A percentile compares a stretch with the other conserved stretches of the same genome.
These are phyloP conservation scores for Biscogniauxia marginata DNA, from an alignment of 2,329 filamentous ascomycete genomes.

Conservation along the genomic window DNA sequence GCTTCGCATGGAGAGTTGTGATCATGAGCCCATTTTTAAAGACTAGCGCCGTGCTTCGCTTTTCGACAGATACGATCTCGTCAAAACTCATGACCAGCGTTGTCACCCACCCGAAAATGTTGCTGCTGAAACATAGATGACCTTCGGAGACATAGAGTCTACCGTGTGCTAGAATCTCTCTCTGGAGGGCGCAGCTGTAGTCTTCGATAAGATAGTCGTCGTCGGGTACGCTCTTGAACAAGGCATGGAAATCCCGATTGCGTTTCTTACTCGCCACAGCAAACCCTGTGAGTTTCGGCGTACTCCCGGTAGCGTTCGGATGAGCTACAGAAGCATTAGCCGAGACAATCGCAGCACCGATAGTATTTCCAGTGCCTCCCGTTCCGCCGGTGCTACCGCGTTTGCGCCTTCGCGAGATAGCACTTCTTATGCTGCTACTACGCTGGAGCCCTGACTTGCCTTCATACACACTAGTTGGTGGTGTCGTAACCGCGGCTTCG, in stretches of 20 bases:
- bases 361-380: constrained; percentile 60
- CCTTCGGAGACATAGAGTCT: constrained; percentile 95
- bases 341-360: constrained; percentile 71
- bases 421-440: constrained; percentile 67
- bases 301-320: constrained; percentile 54
- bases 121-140: constrained; percentile 97
- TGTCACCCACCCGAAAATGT: constrained; percentile 97
- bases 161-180: constrained; percentile 92
- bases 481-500: constrained; percentile 52
- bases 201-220: constrained; percentile 98
- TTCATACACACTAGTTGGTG: constrained; percentile 65
- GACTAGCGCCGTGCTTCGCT: constrained; percentile 89
- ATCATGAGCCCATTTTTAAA: constrained; percentile 99
- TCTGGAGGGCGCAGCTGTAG: constrained; percentile 93
- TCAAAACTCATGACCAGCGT: constrained; percentile 98
- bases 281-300: constrained; percentile 85
- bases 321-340: constrained; percentile 68
- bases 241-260: constrained; percentile 88
- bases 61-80: constrained; percentile 94
- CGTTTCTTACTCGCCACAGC: constrained; percentile 94
- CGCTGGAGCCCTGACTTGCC: constrained; percentile 60
- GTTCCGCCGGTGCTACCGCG: constrained; percentile 79
- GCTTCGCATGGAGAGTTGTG: constrained; percentile 89
- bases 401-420: constrained; percentile 63
- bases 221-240: constrained; percentile 96